Conservation (phyloP, 2,329 filamentous ascomycete genomes). For the Zelopaecilomyces penicillatus region DNA sequence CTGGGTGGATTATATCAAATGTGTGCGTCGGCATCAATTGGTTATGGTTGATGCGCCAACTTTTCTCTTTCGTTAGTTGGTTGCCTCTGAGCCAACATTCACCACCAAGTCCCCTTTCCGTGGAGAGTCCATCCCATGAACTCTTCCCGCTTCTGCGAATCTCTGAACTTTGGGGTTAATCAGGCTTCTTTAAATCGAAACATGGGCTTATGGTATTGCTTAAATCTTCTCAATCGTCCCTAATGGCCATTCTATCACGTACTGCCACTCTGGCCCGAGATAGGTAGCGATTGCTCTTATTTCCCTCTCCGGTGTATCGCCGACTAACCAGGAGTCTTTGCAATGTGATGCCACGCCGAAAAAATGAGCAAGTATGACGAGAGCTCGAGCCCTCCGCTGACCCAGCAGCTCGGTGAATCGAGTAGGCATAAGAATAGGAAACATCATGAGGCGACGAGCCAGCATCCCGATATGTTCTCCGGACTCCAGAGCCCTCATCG, state of each 20-base stretch:
- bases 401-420: constrained; percentile 12
- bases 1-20: too few species aligned
- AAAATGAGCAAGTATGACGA: constrained; percentile 17
- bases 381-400: constrained; percentile 11
- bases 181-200: too few species aligned
- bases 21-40: too few species aligned
- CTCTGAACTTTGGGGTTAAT: too few species aligned
- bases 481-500: constrained; percentile 7
- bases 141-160: too few species aligned
- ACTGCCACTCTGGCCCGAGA: constrained; percentile 5
- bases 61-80: too few species aligned
- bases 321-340: constrained; percentile 11
- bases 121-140: too few species aligned
- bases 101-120: too few species aligned
- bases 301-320: constrained; percentile 3
- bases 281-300: constrained; percentile 6
- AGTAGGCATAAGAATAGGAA: constrained; percentile 13
- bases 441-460: constrained; percentile 12
- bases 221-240: neutral
- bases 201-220: neutral
- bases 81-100: too few species aligned
- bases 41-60: too few species aligned
- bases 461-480: constrained; percentile 10
- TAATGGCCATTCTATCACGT: constrained; percentile 9
- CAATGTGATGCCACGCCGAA: constrained; percentile 13